A percentile compares a stretch with the other conserved stretches of the same genome.
Evolutionary conservation across 2,329 filamentous ascomycete genomes (phyloP).

Genomic region (Cylindrodendrum hubeiense): DNA sequence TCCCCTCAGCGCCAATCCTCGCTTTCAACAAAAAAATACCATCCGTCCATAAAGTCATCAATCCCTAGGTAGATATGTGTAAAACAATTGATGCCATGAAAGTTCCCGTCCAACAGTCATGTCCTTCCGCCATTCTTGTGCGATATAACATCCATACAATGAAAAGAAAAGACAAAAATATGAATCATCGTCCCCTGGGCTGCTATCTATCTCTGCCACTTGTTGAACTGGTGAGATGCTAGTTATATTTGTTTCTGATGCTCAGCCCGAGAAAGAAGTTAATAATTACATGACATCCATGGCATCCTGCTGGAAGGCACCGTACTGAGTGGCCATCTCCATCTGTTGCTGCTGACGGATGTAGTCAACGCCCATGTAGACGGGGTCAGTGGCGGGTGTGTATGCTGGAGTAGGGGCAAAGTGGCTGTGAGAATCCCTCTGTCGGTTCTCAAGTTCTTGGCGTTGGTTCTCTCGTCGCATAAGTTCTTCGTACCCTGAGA

Average conservation of each 20-base stretch:
- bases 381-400: slow-evolving; percentile 73
- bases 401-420: slow-evolving; percentile 62
- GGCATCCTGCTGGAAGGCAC: slow-evolving; percentile 68
- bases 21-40: slow-evolving; percentile 25
- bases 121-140: slow-evolving; percentile 13
- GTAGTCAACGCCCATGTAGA: slow-evolving; percentile 67
- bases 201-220: slow-evolving; percentile 24
- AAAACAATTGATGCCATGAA: slow-evolving; percentile 25
- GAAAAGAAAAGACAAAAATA: slow-evolving; percentile 14
- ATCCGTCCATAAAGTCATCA: slow-evolving; percentile 30
- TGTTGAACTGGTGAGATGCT: slow-evolving; percentile 18
- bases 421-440: slow-evolving; percentile 59
- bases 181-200: slow-evolving; percentile 12
- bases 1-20: slow-evolving; percentile 33
- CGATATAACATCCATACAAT: slow-evolving; percentile 3
- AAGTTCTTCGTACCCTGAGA: slow-evolving; percentile 81
- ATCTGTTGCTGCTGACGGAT: slow-evolving; percentile 63
- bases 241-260: slow-evolving; percentile 32
- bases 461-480: slow-evolving; percentile 73
- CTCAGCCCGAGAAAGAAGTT: slow-evolving; percentile 16
- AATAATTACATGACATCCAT: slow-evolving; percentile 59
- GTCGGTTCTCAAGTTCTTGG: slow-evolving; percentile 46
- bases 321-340: slow-evolving; percentile 78
- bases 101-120: slow-evolving; percentile 6
- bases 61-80: slow-evolving; percentile 28